Percentiles rank a stretch among this genome's conserved stretches.
Conservation (phyloP, 768 basidiomycete genomes). For the Podaxis mareebaensis region DNA sequence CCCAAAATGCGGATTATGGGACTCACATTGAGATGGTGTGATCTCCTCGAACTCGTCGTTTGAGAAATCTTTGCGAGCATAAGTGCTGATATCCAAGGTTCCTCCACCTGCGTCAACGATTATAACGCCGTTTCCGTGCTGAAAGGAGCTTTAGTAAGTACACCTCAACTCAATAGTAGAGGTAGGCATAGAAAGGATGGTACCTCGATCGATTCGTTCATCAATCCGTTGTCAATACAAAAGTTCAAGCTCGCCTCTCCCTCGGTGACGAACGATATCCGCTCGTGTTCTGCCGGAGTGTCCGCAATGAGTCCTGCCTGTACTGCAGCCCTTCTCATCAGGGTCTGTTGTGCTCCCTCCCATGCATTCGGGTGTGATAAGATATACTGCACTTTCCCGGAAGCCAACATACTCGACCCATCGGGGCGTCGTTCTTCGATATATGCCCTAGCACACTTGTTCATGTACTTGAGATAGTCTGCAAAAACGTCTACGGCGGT, state of each 20-base stretch:
- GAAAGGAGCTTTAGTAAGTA: neutral
- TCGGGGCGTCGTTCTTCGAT: constrained; percentile 12
- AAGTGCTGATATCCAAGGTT: constrained; percentile 58
- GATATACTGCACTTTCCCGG: constrained; percentile 27
- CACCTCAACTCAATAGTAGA: neutral
- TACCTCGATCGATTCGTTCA: constrained; percentile 23
- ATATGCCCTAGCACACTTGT: constrained; percentile 14
- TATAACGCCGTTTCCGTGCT: neutral
- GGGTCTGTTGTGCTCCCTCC: constrained; percentile 55
- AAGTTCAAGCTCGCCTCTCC: constrained; percentile 64
- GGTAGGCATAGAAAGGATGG: neutral
- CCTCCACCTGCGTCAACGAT: constrained; percentile 65
- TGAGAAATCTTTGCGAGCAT: constrained; percentile 27
- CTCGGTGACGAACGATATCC: constrained; percentile 57
- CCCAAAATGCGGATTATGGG: neutral
- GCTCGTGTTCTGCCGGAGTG: constrained; percentile 36
- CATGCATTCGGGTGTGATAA: constrained; percentile 66
- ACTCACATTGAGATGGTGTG: constrained; percentile 38
- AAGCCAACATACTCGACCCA: neutral
- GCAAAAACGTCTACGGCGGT: constrained; percentile 36
- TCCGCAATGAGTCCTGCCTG: constrained; percentile 49
- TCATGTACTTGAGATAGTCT: constrained; percentile 55
- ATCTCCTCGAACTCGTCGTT: constrained; percentile 42
- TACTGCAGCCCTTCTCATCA: constrained; percentile 54
- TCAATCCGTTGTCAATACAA: constrained; percentile 46